Percentiles rank a stretch among this genome's conserved stretches.
Evolutionary conservation across 23 red algal species (phyloP).

Genomic region (Gracilaria domingensis): DNA sequence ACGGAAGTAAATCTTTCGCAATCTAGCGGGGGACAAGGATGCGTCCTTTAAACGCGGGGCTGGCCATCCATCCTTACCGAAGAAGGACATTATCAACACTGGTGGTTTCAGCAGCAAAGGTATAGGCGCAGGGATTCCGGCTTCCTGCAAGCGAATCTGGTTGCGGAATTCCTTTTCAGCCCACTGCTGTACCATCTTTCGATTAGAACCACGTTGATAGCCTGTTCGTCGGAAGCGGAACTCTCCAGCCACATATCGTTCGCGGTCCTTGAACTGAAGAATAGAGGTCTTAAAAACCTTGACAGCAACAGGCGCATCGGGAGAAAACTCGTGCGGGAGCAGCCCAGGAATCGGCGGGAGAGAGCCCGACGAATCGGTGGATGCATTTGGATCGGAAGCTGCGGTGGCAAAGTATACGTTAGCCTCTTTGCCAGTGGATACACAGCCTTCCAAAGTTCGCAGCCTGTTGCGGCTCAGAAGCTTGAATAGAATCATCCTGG

Average conservation of each 20-base stretch:
- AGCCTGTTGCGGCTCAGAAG: conserved; percentile 72
- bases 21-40: neutral
- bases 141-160: conserved; percentile 80
- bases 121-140: conserved; percentile 73
- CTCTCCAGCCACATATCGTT: conserved; percentile 92
- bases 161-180: conserved; percentile 99
- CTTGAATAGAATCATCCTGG: conserved; percentile 81
- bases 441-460: conserved; percentile 76
- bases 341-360: conserved; percentile 6
- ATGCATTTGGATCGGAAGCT: conserved; percentile 6
- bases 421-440: conserved; percentile 97
- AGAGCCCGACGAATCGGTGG: neutral
- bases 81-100: conserved; percentile 96
- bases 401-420: conserved; percentile 93
- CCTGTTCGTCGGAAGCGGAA: conserved; percentile 83
- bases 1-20: conserved; percentile 67
- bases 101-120: conserved; percentile 79
- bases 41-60: conserved; percentile 88
- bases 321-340: conserved; percentile 24
- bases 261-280: conserved; percentile 93
- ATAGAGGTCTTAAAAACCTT: conserved; percentile 97
- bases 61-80: conserved; percentile 83
- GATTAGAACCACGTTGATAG: conserved; percentile 71
- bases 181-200: conserved; percentile 98
- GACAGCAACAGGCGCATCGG: conserved; percentile 69